A percentile compares a stretch with the other conserved stretches of the same genome.
These are phyloP conservation scores for Colletotrichum simmondsii DNA, from an alignment of 2,329 filamentous ascomycete genomes.

Conservation along the genomic window DNA sequence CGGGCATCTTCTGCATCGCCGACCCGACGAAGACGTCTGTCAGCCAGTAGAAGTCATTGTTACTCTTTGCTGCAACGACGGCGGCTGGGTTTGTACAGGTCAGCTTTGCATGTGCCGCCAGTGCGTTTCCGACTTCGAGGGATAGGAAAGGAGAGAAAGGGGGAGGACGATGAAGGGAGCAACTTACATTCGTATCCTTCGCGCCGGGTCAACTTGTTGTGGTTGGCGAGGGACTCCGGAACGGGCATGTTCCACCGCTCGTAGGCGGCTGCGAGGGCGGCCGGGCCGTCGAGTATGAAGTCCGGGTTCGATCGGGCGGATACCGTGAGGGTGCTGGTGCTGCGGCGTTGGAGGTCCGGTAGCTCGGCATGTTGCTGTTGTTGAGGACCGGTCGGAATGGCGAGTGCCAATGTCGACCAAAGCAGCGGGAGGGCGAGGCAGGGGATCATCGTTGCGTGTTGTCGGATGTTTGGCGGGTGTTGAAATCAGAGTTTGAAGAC, in stretches of 20 bases:
- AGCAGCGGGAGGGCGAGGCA: neutral
- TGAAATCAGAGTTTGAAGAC: too few relatives aligned
- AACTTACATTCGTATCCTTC: slow-evolving; percentile 17
- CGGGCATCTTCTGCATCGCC: slow-evolving; percentile 13
- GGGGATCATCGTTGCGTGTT: neutral
- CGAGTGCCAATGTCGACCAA: slow-evolving; percentile 1
- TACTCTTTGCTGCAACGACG: neutral
- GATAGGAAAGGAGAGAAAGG: neutral
- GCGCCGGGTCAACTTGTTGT: slow-evolving; percentile 17
- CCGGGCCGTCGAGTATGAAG: slow-evolving; percentile 18
- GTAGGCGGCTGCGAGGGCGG: slow-evolving; percentile 27
- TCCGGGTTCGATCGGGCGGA: slow-evolving; percentile 23
- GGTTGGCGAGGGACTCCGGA: slow-evolving; percentile 17
- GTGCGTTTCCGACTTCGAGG: neutral
- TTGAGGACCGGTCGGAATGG: neutral
- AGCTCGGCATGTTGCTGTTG: neutral
- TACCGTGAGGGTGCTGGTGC: slow-evolving; percentile 8
- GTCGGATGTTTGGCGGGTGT: neutral
- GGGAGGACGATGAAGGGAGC: neutral
- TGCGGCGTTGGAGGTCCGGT: neutral
- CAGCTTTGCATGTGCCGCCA: neutral
- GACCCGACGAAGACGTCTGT: slow-evolving; percentile 25
- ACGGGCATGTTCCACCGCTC: slow-evolving; percentile 26
- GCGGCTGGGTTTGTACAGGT: slow-evolving; percentile 2
- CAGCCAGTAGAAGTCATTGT: slow-evolving; percentile 23